These are phyloP conservation scores for Raddia distichophylla DNA, from an alignment of 176 grass and related monocot species.

Conservation along the genomic window DNA sequence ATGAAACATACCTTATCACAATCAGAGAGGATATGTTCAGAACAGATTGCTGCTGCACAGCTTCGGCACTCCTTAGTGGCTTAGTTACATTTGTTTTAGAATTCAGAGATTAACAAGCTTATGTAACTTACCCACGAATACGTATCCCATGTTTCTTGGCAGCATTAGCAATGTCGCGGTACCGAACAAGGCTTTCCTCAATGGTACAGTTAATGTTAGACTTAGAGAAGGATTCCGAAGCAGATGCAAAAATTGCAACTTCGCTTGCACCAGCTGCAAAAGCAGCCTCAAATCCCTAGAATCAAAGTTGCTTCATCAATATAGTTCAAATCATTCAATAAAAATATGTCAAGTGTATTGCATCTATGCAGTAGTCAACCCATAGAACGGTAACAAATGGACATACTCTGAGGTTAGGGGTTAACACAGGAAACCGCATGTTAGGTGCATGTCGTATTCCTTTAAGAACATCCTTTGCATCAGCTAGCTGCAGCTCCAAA, in stretches of 20 bases:
- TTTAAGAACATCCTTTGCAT: conserved; percentile 89
- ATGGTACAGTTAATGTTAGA: conserved; percentile 87
- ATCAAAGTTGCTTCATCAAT: conserved; percentile 6
- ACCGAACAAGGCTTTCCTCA: conserved; percentile 80
- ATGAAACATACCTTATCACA: conserved; percentile 82
- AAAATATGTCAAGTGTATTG: not conserved
- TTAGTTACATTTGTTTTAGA: not conserved
- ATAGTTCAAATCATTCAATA: not conserved
- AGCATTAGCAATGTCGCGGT: conserved; percentile 56
- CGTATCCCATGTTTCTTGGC: conserved; percentile 62
- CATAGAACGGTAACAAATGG: not conserved
- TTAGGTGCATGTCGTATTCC: conserved; percentile 51
- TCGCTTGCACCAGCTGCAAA: conserved; percentile 81
- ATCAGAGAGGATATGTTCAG: conserved; percentile 15
- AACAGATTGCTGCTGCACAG: not conserved
- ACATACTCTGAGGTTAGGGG: conserved; percentile 92
- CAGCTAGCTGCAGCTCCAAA: conserved; percentile 66
- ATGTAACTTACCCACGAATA: conserved; percentile 69
- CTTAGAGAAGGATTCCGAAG: conserved; percentile 88
- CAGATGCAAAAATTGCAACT: conserved; percentile 86
- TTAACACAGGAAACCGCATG: conserved; percentile 74
- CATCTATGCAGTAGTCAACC: not conserved
- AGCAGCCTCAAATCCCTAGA: conserved; percentile 88
- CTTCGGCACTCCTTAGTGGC: not conserved
- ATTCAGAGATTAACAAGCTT: not conserved